Percentiles rank a stretch among this genome's conserved stretches.
Conservation (phyloP, 2,329 filamentous ascomycete species). For the Phialophora macrospora region DNA sequence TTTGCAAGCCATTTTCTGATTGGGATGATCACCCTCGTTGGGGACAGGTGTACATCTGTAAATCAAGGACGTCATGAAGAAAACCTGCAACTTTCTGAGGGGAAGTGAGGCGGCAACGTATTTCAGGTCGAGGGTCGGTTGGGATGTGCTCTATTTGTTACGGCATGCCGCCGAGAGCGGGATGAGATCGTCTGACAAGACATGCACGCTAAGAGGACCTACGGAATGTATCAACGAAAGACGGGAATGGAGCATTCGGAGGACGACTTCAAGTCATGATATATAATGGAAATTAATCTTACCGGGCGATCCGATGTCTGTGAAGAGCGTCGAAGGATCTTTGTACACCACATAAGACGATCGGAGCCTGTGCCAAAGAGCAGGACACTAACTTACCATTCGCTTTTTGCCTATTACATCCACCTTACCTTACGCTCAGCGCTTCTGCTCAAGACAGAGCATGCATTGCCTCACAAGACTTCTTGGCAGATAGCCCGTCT, state of each 20-base stretch:
- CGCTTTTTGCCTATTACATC: neutral
- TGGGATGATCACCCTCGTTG: no score
- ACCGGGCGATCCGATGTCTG: no score
- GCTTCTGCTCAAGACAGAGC: conserved; percentile 3
- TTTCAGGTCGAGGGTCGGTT: no score
- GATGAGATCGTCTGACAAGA: neutral
- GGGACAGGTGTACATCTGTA: no score
- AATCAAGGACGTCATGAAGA: no score
- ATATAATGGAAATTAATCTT: neutral
- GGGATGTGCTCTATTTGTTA: no score
- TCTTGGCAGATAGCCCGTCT: neutral
- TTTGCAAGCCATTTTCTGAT: no score
- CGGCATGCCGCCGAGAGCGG: neutral
- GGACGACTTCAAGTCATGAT: neutral
- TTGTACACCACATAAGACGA: neutral
- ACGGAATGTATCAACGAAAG: neutral
- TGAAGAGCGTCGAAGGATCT: neutral
- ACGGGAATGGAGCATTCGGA: neutral
- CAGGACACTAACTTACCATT: neutral
- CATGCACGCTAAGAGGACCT: neutral
- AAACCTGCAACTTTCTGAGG: no score
- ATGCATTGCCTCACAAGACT: conserved; percentile 24
- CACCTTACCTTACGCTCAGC: neutral
- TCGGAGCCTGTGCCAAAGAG: neutral
- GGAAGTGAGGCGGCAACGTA: no score